Conservation (phyloP, 257 asterid species). For the Cynanchum wilfordii region DNA sequence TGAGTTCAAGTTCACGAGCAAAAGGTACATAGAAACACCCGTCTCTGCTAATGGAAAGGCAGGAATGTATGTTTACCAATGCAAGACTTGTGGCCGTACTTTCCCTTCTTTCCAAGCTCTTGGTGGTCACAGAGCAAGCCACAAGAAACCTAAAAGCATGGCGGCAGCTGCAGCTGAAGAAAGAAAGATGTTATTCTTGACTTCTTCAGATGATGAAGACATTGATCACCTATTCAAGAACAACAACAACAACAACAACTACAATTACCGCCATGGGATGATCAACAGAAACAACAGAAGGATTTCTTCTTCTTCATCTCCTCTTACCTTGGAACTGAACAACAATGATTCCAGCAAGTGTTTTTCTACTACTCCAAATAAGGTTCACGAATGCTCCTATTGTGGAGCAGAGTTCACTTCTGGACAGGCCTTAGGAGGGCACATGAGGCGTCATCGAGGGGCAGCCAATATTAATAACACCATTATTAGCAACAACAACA, state of each 20-base stretch:
- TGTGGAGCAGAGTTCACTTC: slow-evolving; percentile 43
- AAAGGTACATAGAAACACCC: slow-evolving; percentile 28
- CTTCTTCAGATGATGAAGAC: slow-evolving; percentile 29
- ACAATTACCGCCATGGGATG: neutral
- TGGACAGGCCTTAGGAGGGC: slow-evolving; percentile 47
- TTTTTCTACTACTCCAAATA: slow-evolving; percentile 14
- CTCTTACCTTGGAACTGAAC: slow-evolving; percentile 23
- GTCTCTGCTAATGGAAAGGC: slow-evolving; percentile 28
- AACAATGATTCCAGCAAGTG: slow-evolving; percentile 12
- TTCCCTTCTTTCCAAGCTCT: slow-evolving; percentile 87
- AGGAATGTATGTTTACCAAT: slow-evolving; percentile 46
- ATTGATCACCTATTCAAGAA: slow-evolving; percentile 9
- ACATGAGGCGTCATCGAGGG: slow-evolving; percentile 45
- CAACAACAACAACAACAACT: slow-evolving; percentile 7
- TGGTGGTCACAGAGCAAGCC: slow-evolving; percentile 92
- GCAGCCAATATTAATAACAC: slow-evolving; percentile 11
- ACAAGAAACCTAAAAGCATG: slow-evolving; percentile 30
- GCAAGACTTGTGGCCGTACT: slow-evolving; percentile 71
- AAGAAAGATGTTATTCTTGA: slow-evolving; percentile 11
- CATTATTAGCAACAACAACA: too few relatives aligned
- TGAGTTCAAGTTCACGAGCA: slow-evolving; percentile 35
- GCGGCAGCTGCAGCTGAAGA: slow-evolving; percentile 14
- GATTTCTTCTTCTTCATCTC: slow-evolving; percentile 10
- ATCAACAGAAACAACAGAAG: slow-evolving; percentile 4
- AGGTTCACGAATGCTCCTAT: slow-evolving; percentile 34